A percentile compares a stretch with the other conserved stretches of the same genome.
These are phyloP conservation scores for Talaromyces funiculosus DNA, from an alignment of 2,329 filamentous ascomycete species.

Conservation along the genomic window DNA sequence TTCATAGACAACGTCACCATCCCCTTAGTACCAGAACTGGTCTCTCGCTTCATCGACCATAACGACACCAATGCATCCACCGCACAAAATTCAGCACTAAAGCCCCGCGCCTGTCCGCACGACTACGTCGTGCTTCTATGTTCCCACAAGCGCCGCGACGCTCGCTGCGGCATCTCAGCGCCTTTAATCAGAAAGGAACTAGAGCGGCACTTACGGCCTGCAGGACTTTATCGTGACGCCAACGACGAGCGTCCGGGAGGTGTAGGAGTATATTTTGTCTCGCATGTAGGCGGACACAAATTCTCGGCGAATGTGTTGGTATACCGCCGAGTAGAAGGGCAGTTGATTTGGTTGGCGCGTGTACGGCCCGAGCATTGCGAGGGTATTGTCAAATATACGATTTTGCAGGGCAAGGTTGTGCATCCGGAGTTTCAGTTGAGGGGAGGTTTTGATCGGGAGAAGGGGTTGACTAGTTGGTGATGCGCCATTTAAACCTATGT, in stretches of 20 bases:
- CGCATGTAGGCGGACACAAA: constrained; percentile 89
- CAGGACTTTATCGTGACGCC: constrained; percentile 73
- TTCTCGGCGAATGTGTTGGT: constrained; percentile 87
- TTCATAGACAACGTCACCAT: constrained; percentile 73
- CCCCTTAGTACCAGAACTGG: constrained; percentile 56
- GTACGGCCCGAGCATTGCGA: constrained; percentile 82
- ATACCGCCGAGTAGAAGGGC: constrained; percentile 55
- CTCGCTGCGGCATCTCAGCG: constrained; percentile 83
- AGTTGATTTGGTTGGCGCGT: constrained; percentile 75
- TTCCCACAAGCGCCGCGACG: constrained; percentile 82
- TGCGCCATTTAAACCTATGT: neutral
- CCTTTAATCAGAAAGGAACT: constrained; percentile 75
- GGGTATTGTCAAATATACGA: constrained; percentile 77
- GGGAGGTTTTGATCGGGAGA: constrained; percentile 74
- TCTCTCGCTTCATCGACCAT: constrained; percentile 59
- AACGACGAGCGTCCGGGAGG: constrained; percentile 79
- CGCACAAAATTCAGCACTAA: constrained; percentile 21
- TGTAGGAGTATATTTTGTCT: constrained; percentile 86
- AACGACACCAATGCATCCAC: neutral
- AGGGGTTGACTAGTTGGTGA: constrained; percentile 62
- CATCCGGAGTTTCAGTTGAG: constrained; percentile 76
- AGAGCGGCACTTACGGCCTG: constrained; percentile 72
- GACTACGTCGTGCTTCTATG: constrained; percentile 79
- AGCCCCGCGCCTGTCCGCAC: constrained; percentile 65
- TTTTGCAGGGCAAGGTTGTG: constrained; percentile 82